Conservation (phyloP, 140 eudicot species). For the Ambrosia hybrid region DNA sequence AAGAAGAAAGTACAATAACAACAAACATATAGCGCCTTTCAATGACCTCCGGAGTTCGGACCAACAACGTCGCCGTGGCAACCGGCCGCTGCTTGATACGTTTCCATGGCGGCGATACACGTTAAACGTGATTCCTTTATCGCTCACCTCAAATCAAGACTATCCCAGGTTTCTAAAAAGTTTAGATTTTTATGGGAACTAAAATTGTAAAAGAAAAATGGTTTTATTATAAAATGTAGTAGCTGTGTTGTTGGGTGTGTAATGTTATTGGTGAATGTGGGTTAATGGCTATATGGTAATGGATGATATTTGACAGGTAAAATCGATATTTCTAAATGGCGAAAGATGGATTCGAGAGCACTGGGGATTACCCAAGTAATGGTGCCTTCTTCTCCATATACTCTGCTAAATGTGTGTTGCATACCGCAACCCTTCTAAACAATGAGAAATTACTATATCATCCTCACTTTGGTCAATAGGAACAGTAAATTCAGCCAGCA, state of each 20-base stretch:
- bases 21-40: constrained; percentile 22
- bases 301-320: constrained; percentile 36
- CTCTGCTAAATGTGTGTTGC: constrained; percentile 84
- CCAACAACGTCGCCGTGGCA: constrained; percentile 39
- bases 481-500: constrained; percentile 99
- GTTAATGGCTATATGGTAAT: constrained; percentile 5
- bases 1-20: constrained; percentile 1
- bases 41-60: constrained; percentile 35
- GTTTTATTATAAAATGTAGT: not conserved
- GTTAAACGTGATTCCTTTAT: constrained; percentile 34
- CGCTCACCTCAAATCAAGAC: constrained; percentile 40
- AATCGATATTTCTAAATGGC: constrained; percentile 52
- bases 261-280: not conserved
- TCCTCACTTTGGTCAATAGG: constrained; percentile 99
- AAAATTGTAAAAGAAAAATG: not conserved
- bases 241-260: constrained; percentile 9
- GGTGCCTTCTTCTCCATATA: constrained; percentile 63
- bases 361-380: constrained; percentile 53
- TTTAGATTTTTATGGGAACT: constrained; percentile 18
- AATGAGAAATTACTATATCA: constrained; percentile 65
- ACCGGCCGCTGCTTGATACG: constrained; percentile 20
- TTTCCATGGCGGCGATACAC: constrained; percentile 29
- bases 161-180: constrained; percentile 50
- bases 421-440: constrained; percentile 88
- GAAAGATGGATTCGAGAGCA: constrained; percentile 64